Percentiles rank a stretch among this genome's conserved stretches.
Conservation (phyloP, 1,139 yeast species). For the Barnettozyma hawaiiensis region DNA sequence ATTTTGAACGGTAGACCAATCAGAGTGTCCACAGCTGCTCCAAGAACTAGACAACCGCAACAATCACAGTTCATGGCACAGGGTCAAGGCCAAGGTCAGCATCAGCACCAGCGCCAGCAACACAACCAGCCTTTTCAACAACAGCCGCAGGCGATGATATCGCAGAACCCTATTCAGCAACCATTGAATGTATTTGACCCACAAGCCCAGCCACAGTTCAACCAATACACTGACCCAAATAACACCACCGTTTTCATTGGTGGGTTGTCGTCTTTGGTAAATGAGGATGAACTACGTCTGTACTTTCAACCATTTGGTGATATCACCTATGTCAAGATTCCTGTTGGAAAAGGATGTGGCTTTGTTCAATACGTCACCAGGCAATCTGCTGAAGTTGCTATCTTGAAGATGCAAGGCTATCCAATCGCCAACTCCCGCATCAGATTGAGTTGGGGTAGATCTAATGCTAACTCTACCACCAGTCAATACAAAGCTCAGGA, state of each 20-base stretch:
- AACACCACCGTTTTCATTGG: constrained; percentile 96
- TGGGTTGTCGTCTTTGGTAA: constrained; percentile 70
- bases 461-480: constrained; percentile 21
- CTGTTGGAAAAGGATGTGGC: constrained; percentile 91
- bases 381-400: constrained; percentile 85
- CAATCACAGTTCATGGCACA: constrained; percentile 7
- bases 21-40: constrained; percentile 70
- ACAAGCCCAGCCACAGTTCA: constrained; percentile 37
- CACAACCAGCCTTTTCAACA: constrained; percentile 17
- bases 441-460: constrained; percentile 85
- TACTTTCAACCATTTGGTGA: constrained; percentile 82
- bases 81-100: constrained; percentile 12
- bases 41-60: constrained; percentile 42
- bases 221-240: constrained; percentile 64
- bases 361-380: constrained; percentile 78
- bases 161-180: constrained; percentile 14
- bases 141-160: constrained; percentile 3
- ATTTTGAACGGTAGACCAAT: constrained; percentile 71
- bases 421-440: constrained; percentile 83
- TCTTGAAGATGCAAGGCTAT: constrained; percentile 88
- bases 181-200: constrained; percentile 17
- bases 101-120: too few species aligned
- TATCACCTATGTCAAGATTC: constrained; percentile 80
- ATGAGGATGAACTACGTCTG: constrained; percentile 68
- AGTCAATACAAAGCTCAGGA: constrained; percentile 22